Percentiles rank a stretch among this genome's conserved stretches.
Evolutionary conservation across 495 filamentous ascomycete species (phyloP).

Genomic region (Parachaetomium inaequale): DNA sequence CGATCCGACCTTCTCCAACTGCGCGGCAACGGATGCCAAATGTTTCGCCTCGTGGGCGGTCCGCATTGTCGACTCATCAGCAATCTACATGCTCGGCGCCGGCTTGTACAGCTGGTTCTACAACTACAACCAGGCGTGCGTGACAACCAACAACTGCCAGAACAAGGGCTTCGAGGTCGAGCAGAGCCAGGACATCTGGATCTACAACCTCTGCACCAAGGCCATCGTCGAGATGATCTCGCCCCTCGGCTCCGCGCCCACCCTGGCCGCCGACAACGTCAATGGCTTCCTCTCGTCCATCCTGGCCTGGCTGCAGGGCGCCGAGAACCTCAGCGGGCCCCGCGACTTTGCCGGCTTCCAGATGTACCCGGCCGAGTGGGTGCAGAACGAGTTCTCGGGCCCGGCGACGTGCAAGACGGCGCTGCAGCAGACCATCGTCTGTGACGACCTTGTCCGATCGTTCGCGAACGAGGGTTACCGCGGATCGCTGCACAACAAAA

Average conservation of each 20-base stretch:
- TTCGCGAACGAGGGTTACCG: too few relatives aligned
- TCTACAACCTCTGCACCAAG: not conserved
- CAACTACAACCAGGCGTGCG: not conserved
- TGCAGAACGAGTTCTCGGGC: too few relatives aligned
- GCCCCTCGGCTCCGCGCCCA: not conserved
- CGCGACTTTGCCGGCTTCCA: too few relatives aligned
- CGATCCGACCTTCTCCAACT: not conserved
- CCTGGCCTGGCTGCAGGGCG: too few relatives aligned
- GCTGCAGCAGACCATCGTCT: too few relatives aligned
- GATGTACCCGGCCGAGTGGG: too few relatives aligned
- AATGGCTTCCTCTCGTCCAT: too few relatives aligned
- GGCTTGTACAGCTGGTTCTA: not conserved
- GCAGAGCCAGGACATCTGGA: not conserved
- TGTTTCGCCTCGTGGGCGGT: not conserved
- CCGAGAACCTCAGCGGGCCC: too few relatives aligned
- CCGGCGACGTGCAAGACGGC: too few relatives aligned
- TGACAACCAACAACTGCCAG: not conserved
- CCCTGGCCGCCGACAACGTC: too few relatives aligned
- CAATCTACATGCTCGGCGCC: not conserved
- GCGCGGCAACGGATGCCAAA: not conserved
- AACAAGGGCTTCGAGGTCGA: not conserved
- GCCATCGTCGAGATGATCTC: not conserved
- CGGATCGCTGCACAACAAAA: too few relatives aligned
- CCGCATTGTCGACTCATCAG: not conserved
- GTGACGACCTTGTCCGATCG: too few relatives aligned